Evolutionary conservation across 495 filamentous ascomycete genomes (phyloP).

Genomic region (Talaromyces thailandensis): DNA sequence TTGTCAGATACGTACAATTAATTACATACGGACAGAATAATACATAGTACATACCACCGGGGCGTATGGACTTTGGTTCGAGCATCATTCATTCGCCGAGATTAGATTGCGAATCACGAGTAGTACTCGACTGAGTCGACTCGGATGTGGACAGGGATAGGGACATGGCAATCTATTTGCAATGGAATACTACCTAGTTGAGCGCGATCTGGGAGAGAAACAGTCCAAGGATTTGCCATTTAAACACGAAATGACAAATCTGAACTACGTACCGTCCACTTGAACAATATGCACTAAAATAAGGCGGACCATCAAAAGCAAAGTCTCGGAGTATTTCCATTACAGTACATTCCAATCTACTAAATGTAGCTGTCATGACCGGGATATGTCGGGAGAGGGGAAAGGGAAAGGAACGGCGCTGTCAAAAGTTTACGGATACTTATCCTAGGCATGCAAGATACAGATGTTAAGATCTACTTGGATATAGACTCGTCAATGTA

Average conservation of each 20-base stretch:
- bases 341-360: neutral
- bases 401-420: neutral
- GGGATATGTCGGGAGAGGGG: neutral
- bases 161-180: neutral
- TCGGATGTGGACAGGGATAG: neutral
- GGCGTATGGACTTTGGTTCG: neutral
- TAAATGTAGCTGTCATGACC: neutral
- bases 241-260: neutral
- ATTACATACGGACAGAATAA: neutral
- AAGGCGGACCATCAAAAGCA: neutral
- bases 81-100: neutral
- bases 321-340: neutral
- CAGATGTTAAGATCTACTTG: neutral
- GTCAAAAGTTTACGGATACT: neutral
- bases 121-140: neutral
- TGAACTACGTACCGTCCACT: neutral
- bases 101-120: neutral
- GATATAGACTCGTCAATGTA: neutral
- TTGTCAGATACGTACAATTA: neutral
- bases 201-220: neutral
- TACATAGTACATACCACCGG: neutral
- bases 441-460: neutral
- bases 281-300: neutral
- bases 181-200: neutral
- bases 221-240: neutral